A percentile compares a stretch with the other conserved stretches of the same genome.
These are phyloP conservation scores for Phytophthora palmivora DNA, from an alignment of 352 stramenopile genomes.

Conservation along the genomic window DNA sequence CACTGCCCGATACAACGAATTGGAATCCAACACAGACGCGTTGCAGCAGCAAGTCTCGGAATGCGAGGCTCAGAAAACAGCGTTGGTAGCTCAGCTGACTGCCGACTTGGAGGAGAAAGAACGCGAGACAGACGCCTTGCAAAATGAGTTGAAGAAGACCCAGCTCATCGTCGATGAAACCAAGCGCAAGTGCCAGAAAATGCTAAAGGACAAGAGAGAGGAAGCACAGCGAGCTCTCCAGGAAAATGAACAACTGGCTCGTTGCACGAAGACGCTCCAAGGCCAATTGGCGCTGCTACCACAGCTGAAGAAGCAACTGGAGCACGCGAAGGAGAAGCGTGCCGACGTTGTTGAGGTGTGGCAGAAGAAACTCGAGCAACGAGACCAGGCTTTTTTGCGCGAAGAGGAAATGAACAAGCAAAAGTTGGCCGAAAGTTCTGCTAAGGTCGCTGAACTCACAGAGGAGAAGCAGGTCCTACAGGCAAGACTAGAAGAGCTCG, in stretches of 20 bases:
- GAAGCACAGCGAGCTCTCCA: constrained; percentile 54
- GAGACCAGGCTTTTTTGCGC: constrained; percentile 60
- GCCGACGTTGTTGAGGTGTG: constrained; percentile 25
- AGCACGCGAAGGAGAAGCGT: constrained; percentile 56
- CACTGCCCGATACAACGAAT: constrained; percentile 23
- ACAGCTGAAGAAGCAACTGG: constrained; percentile 60
- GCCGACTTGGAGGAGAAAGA: constrained; percentile 34
- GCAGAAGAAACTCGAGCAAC: constrained; percentile 37
- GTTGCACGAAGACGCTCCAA: constrained; percentile 40
- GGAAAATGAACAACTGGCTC: constrained; percentile 43
- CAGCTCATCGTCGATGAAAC: constrained; percentile 46
- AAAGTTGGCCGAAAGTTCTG: constrained; percentile 34
- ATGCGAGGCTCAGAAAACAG: constrained; percentile 28
- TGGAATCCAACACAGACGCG: constrained; percentile 15
- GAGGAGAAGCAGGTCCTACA: constrained; percentile 38
- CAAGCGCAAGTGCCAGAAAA: constrained; percentile 54
- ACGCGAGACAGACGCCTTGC: constrained; percentile 22
- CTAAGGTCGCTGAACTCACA: constrained; percentile 32
- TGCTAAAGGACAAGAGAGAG: constrained; percentile 64
- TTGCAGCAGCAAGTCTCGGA: constrained; percentile 49
- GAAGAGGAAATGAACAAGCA: constrained; percentile 60
- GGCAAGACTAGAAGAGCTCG: constrained; percentile 34
- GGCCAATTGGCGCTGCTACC: constrained; percentile 52
- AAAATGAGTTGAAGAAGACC: constrained; percentile 52
- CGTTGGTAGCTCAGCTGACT: constrained; percentile 22